Evolutionary conservation across 176 grass and related monocot genomes (phyloP).

Genomic region (Oryza meyeriana): DNA sequence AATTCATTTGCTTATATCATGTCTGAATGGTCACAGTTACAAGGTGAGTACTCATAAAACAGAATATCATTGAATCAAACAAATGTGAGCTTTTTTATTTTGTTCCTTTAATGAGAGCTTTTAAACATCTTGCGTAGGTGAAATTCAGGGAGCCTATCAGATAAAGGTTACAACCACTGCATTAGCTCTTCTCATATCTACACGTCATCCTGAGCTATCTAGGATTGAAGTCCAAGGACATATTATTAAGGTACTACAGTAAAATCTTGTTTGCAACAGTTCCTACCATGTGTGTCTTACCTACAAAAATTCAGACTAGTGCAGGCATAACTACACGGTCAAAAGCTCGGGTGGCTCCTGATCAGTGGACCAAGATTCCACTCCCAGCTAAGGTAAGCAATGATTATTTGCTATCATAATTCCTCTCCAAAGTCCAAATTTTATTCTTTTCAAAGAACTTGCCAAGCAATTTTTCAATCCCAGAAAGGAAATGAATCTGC

Average conservation of each 20-base stretch:
- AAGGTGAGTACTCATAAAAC: slow-evolving; percentile 44
- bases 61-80: slow-evolving; percentile 14
- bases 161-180: slow-evolving; percentile 96
- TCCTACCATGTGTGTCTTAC: slow-evolving; percentile 14
- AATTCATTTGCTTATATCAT: slow-evolving; percentile 83
- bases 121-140: slow-evolving; percentile 50
- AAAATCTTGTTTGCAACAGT: slow-evolving; percentile 20
- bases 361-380: slow-evolving; percentile 69
- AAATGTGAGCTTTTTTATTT: neutral
- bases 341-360: slow-evolving; percentile 72
- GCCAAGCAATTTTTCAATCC: neutral
- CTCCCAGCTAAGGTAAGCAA: slow-evolving; percentile 76
- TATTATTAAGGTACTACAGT: slow-evolving; percentile 78
- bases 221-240: slow-evolving; percentile 86
- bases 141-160: slow-evolving; percentile 96
- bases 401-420: slow-evolving; percentile 23
- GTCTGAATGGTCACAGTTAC: slow-evolving; percentile 89
- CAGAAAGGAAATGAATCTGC: slow-evolving; percentile 12
- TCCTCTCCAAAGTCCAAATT: neutral
- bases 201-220: slow-evolving; percentile 60
- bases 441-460: neutral
- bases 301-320: slow-evolving; percentile 45
- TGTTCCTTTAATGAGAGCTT: slow-evolving; percentile 1
- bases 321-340: slow-evolving; percentile 88
- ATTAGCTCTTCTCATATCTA: slow-evolving; percentile 79